These are phyloP conservation scores for Leishmania tarentolae DNA, from an alignment of 208 protist genomes.

Conservation along the genomic window DNA sequence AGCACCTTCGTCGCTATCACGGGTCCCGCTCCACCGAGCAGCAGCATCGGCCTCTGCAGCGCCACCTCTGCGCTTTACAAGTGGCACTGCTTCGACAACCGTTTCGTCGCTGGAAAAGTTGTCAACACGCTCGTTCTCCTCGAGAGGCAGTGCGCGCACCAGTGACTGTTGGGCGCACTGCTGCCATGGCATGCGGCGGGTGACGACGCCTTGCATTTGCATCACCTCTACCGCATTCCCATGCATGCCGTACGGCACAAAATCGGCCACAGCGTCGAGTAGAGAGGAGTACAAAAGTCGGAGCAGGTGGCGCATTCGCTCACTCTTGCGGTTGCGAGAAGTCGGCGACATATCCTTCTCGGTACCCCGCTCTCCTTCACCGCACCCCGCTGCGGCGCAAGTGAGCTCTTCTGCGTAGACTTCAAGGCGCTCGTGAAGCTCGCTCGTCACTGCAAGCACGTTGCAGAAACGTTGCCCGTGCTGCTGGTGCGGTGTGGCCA, in stretches of 20 bases:
- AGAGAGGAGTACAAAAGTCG: constrained; percentile 11
- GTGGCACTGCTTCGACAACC: background rate
- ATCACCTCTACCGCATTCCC: constrained; percentile 14
- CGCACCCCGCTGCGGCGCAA: background rate
- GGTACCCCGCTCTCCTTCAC: background rate
- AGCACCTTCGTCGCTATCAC: background rate
- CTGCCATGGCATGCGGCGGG: constrained; percentile 20
- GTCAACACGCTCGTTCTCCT: background rate
- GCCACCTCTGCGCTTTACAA: background rate
- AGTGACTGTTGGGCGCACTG: background rate
- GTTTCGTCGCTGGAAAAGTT: background rate
- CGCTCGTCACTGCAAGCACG: background rate
- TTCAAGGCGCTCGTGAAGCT: constrained; percentile 12
- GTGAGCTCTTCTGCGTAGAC: background rate
- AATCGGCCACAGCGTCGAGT: constrained; percentile 7
- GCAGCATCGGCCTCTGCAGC: background rate
- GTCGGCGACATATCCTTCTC: background rate
- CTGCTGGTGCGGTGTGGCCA: background rate
- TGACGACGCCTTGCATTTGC: constrained; percentile 20
- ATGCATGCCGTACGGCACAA: constrained; percentile 2
- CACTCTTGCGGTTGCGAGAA: background rate
- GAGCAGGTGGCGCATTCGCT: background rate
- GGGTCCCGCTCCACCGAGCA: background rate
- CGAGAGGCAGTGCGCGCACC: background rate
- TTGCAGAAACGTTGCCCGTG: constrained; percentile 8